These are phyloP conservation scores for Talaromyces ruber DNA, from an alignment of 495 filamentous ascomycete species.

Conservation along the genomic window DNA sequence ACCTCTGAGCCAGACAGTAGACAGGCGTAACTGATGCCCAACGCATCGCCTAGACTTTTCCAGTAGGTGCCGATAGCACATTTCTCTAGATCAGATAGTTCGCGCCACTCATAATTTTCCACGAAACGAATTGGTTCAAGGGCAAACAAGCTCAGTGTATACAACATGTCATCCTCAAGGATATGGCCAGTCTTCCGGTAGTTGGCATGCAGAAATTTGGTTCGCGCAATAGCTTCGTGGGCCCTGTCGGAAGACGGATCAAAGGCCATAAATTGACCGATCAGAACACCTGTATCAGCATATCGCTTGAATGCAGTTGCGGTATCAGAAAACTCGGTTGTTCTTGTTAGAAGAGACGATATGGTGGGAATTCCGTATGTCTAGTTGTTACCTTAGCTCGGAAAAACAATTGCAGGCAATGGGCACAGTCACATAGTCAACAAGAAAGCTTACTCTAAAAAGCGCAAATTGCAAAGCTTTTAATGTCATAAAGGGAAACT, in stretches of 20 bases:
- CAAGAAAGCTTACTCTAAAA: constrained; percentile 38
- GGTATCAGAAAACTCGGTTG: constrained; percentile 46
- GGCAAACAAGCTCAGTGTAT: constrained; percentile 56
- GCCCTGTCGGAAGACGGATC: constrained; percentile 40
- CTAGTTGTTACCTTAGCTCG: constrained; percentile 20
- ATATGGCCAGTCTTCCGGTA: constrained; percentile 54
- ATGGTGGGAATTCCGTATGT: constrained; percentile 63
- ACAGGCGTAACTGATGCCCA: constrained; percentile 45
- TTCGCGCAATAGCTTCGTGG: constrained; percentile 47
- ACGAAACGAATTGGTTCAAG: constrained; percentile 51
- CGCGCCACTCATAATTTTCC: constrained; percentile 52
- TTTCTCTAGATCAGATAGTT: constrained; percentile 49
- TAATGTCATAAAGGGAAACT: constrained; percentile 50
- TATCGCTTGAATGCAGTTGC: constrained; percentile 51
- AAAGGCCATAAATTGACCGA: constrained; percentile 44
- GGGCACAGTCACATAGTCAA: constrained; percentile 3
- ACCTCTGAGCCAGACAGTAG: constrained; percentile 20
- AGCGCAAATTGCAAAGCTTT: constrained; percentile 55
- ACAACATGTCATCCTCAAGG: constrained; percentile 56
- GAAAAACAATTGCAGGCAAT: background rate
- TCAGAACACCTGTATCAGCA: constrained; percentile 50
- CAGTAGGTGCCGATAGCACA: constrained; percentile 59
- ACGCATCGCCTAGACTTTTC: constrained; percentile 54
- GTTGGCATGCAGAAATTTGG: constrained; percentile 55
- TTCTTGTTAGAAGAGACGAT: constrained; percentile 45